phyloP scores from a whole-genome alignment of 495 filamentous ascomycete species.

The Penicillium diatomitis region DNA sequence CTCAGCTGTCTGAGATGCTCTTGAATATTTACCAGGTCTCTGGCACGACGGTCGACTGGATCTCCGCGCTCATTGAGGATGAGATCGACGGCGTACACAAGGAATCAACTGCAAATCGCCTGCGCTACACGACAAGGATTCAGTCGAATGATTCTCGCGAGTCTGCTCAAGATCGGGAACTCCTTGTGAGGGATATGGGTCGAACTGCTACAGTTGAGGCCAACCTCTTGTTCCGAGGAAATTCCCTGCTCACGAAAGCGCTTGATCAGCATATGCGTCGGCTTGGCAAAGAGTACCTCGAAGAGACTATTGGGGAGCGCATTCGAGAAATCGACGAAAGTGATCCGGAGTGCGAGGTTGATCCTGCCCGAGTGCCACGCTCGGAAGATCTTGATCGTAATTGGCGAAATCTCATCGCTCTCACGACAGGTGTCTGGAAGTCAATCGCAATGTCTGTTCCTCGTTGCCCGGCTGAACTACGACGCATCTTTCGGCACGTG shows the following conservation, averaged over 20 bases:
- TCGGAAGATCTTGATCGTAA: conserved; percentile 72
- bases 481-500: conserved; percentile 85
- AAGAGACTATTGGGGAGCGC: conserved; percentile 78
- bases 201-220: conserved; percentile 61
- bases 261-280: conserved; percentile 94
- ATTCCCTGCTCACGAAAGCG: conserved; percentile 88
- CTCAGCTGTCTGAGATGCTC: conserved; percentile 73
- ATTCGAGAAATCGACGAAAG: conserved; percentile 78
- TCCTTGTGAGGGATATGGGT: conserved; percentile 51
- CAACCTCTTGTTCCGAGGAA: conserved; percentile 91
- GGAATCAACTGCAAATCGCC: conserved; percentile 55
- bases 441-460: conserved; percentile 62
- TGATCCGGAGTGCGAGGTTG: conserved; percentile 90
- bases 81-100: conserved; percentile 91
- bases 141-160: conserved; percentile 73
- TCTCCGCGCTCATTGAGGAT: conserved; percentile 87
- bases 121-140: conserved; percentile 66
- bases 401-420: conserved; percentile 67
- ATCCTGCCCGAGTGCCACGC: conserved; percentile 62
- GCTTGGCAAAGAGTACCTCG: conserved; percentile 85
- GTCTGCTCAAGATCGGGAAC: conserved; percentile 49
- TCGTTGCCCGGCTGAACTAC: conserved; percentile 73
- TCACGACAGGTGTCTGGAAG: conserved; percentile 79
- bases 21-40: conserved; percentile 95
- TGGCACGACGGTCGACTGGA: conserved; percentile 80